A percentile compares a stretch with the other conserved stretches of the same genome.
phyloP scores from a whole-genome alignment of 2,329 filamentous ascomycete genomes.

The Celoporthe dispersa region DNA sequence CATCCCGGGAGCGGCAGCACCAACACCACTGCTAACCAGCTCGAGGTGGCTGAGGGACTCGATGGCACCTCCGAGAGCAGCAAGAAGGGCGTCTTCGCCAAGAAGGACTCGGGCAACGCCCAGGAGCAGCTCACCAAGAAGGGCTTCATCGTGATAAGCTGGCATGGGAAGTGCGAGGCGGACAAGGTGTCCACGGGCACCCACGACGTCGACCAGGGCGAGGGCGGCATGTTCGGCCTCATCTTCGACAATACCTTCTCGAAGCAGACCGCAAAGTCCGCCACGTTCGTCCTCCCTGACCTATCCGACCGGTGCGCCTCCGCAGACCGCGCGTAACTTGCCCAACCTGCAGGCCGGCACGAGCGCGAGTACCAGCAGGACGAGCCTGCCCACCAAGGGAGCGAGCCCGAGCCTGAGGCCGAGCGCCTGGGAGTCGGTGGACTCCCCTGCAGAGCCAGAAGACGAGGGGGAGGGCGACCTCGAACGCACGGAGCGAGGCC shows the following conservation, averaged over 20 bases:
- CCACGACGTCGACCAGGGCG: constrained; percentile 73
- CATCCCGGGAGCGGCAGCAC: constrained; percentile 77
- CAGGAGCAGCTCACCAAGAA: constrained; percentile 68
- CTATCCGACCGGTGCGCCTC: constrained; percentile 81
- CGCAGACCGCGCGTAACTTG: constrained; percentile 74
- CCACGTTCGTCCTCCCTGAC: constrained; percentile 93
- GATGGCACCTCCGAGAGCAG: constrained; percentile 38
- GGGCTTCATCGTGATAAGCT: constrained; percentile 73
- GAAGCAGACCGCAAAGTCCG: constrained; percentile 91
- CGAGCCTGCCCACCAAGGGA: constrained; percentile 53
- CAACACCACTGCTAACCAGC: constrained; percentile 48
- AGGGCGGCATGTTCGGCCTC: constrained; percentile 92
- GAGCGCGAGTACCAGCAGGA: constrained; percentile 49
- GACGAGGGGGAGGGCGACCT: constrained; percentile 46
- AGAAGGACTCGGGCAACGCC: constrained; percentile 63
- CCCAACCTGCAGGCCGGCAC: constrained; percentile 57
- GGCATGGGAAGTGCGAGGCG: constrained; percentile 94
- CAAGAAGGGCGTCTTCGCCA: constrained; percentile 53
- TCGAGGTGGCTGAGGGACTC: constrained; percentile 46
- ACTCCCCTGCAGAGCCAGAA: constrained; percentile 63
- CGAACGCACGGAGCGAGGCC: constrained; percentile 58
- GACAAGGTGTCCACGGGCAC: constrained; percentile 93
- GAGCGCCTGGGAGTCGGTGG: constrained; percentile 58
- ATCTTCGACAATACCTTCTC: constrained; percentile 99
- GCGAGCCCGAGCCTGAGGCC: constrained; percentile 50